Base-by-base conservation (phyloP, 495 filamentous ascomycete species). In the Chaetomium fimeti region DNA sequence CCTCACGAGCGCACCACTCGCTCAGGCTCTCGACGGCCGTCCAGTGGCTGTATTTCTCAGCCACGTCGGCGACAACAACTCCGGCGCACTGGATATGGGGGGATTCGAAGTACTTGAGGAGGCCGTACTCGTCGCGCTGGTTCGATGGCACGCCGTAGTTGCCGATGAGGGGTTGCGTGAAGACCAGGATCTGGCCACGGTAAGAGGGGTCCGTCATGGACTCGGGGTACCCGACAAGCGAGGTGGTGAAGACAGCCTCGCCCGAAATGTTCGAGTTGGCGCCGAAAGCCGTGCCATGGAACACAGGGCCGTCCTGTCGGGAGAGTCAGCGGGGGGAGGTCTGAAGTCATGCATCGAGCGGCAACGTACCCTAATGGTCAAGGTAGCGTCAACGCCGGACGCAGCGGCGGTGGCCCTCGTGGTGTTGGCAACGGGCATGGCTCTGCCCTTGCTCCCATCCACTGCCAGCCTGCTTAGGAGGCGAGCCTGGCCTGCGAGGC, bases 131-230 rank as follows among this genome's bases (percentile, higher is more conserved):
- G 73, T 95, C 91, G 56, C 91, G 86, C 71, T 83, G 83, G 38
- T 81, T 83, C 16, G 90, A 91, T 3, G 92, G 92, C 2, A 96
- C 92, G 69, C 94, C 94, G 73, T 99, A 99, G 82, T 99, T 99
- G 68, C 94, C 94, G 76, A 99, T 97, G 66, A 99, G 80, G n/a
- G 94, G 94, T 75, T 96, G 91, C 60, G 94, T 99, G 83, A 99
- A 97, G 71, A 98, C 93, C 70, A 97, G 81, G 63, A 98, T 98
- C 81, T 99, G 95, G 51, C 95, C 95, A 68, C 95, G 92, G 83
- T 99, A 99, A 36, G 94, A 98, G 45, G 94, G 95, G 71, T 98
- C 95, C 72, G 94, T 98, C 86, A 99, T 87, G 51, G 93, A 97
- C 80, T 98, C 95, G 65, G 94, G 94, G 74, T 98, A 98, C 64